Conservation (phyloP, 805 yeast species). For the Maudiozyma pseudohumilis region DNA sequence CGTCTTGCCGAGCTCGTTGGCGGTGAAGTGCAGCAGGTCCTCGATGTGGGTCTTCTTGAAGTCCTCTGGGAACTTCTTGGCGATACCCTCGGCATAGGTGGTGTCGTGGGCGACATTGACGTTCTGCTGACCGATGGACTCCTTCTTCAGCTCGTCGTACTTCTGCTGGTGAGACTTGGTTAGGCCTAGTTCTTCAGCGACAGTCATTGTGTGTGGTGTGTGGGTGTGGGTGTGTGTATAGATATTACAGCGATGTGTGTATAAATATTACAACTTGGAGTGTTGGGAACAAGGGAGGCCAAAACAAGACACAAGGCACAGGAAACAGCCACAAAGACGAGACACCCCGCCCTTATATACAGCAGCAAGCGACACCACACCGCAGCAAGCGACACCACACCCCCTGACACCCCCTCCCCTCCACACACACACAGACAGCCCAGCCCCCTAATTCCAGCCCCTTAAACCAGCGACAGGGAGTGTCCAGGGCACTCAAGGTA, state of each 20-base stretch:
- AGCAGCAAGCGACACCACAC: too few species aligned
- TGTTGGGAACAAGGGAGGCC: too few species aligned
- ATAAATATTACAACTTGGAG: too few species aligned
- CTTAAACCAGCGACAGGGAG: too few species aligned
- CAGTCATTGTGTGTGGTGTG: neutral
- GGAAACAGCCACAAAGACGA: neutral
- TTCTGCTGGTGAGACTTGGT: neutral
- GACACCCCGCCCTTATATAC: too few species aligned
- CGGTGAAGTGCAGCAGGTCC: constrained; percentile 16
- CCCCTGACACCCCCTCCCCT: too few species aligned
- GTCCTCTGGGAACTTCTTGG: constrained; percentile 9
- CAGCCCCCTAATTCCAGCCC: too few species aligned
- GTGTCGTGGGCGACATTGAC: constrained; percentile 21
- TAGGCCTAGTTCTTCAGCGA: neutral
- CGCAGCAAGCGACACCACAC: too few species aligned
- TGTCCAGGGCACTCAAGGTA: too few species aligned
- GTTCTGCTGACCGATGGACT: constrained; percentile 22
- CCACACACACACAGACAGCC: too few species aligned
- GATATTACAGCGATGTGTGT: too few species aligned
- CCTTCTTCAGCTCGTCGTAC: constrained; percentile 8
- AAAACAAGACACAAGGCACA: too few species aligned
- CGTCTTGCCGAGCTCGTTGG: constrained; percentile 18
- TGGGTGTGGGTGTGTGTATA: neutral
- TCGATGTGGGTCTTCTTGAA: constrained; percentile 13
- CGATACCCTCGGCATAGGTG: constrained; percentile 23